Evolutionary conservation across 768 basidiomycete species (phyloP), one percentile per base, ranked within the genome.

Genomic region (Tulasnella sp.): DNA sequence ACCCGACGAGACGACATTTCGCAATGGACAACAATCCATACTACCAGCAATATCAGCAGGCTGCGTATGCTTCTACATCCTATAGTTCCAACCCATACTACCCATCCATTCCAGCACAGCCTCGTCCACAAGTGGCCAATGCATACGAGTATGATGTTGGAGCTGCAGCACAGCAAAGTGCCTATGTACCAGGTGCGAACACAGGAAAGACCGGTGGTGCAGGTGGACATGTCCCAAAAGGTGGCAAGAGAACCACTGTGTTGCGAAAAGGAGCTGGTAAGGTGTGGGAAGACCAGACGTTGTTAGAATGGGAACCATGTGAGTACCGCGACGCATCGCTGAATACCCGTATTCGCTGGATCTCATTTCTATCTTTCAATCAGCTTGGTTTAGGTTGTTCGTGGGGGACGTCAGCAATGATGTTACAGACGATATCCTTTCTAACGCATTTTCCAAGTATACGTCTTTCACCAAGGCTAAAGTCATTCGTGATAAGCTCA

Each of bases 361-460:
- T 29, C 37, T 27, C 29, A 53, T 25, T 0, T 37, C 37, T 48
- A 24, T 53, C 43, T 39, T 35, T 37, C 50, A 5, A 53, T 20
- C 51, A 93, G 91, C 87, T 12, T 96, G 92, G 92, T 99, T 93
- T 69, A 79, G 95, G 25, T 69, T 99, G 35, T 99, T 99, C 61
- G 91, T 98, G 19, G 95, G 95, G 35, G 93, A 99, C 65, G 75
- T 98, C 31, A 93, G 91, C 60, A 98, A 98, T 62, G 95, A 98
- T 66, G 91, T 98, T 35, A 91, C 89, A 44, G 95, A 98, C 61
- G 89, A 95, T 58, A 84, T 93, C 15, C 75, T 98, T 15, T 69
- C 87, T 43, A 87, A 86, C 58, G 92, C 92, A 12, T 99, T 99
- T 67, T 82, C 79, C 66, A 85, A 87, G 66, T 98, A 93, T 63